Base-by-base conservation (phyloP, 1,284 basidiomycete species). In the Exobasidium rhododendri region DNA sequence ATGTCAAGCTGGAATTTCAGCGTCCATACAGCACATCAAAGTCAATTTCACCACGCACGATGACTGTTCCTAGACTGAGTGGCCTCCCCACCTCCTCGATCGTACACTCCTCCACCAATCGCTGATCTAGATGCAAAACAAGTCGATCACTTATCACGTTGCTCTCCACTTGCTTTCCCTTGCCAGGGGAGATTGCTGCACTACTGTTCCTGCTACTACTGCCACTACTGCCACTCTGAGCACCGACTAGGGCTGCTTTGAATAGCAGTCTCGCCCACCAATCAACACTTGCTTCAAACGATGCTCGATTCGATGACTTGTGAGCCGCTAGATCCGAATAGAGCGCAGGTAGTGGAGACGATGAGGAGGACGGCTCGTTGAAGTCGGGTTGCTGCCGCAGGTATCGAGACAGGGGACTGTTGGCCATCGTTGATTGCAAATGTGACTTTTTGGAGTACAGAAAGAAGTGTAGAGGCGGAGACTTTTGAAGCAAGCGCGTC, bases 291-390 rank as follows among this genome's bases (percentile, higher is more conserved):
- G 90, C 85, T 43, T 86, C 82, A 80, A 88, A 97, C 2, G 91
- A 88, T 2, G 88, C 85, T 0, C 91, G 88, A 78, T 97, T 94
- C 1, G 91, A 88, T 31, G 85, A 82, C 69, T 89, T 89, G 81
- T 94, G 91, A 5, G 86, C 84, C 0, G 90, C 87, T 59, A 94
- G 87, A 74, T 94, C 91, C 2, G 92, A 88, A 81, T 94, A 97
- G 14, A 97, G 83, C 0, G 92, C 87, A 68, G 89, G 87, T 0
- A 96, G 83, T 10, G 68, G 67, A 2, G 65, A 76, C 14, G 58
- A 51, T 11, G 62, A 43, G 1, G 65, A 66, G 28, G 24, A 43
- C 0, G 69, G 43, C 40, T 65, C 54, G 24, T 29, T 24, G 46
- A 73, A 69, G 22, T 64, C 62, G 1, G 63, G 54, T 31, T 67